Evolutionary conservation across 2,329 filamentous ascomycete genomes (phyloP), one percentile per base, ranked within the genome.

Genomic region (Aspergillus alliaceus): DNA sequence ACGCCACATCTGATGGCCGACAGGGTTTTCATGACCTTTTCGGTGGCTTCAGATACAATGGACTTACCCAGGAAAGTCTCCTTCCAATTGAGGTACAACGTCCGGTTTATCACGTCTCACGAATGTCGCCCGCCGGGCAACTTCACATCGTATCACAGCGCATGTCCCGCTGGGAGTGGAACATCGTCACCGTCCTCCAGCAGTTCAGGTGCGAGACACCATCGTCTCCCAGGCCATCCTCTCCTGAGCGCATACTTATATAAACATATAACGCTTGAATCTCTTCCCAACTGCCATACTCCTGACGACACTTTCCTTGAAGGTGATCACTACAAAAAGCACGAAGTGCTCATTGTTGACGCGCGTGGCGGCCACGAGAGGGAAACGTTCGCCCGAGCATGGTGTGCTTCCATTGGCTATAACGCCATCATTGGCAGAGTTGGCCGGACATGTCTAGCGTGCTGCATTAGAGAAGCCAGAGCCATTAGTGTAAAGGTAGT

Each of bases 81-180:
- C 11, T 70, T 80, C 29, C 72, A 77, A 1, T 69, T 85, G 25
- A 72, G 69, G 15, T 76, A 82, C 65, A 81, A 84, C 57, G 76
- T 82, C 14, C 76, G 80, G 27, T 86, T 85, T 64, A 71, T 86
- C 42, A 77, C 81, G 0, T 81, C 82, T 1, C 81, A 81, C 64
- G 81, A 80, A 18, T 86, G 83, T 65, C 77, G 73, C 6, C 73
- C 78, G 11, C 80, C 81, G 3, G 61, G 67, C 6, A 75, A 75
- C 4, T 66, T 69, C 46, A 62, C 66, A 7, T 62, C 59, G 7
- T 53, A 52, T 32, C 55, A 35, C 29, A 49, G 47, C 42, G 24
- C 18, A 15, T 24, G 15, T 31, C 4, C 49, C 32, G 11, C 14
- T n/a, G 51, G 51, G 15, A 53, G 50, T 34, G 53, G 25, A 14